Conservation (phyloP, 257 asterid species). For the Coffea eugenioides region DNA sequence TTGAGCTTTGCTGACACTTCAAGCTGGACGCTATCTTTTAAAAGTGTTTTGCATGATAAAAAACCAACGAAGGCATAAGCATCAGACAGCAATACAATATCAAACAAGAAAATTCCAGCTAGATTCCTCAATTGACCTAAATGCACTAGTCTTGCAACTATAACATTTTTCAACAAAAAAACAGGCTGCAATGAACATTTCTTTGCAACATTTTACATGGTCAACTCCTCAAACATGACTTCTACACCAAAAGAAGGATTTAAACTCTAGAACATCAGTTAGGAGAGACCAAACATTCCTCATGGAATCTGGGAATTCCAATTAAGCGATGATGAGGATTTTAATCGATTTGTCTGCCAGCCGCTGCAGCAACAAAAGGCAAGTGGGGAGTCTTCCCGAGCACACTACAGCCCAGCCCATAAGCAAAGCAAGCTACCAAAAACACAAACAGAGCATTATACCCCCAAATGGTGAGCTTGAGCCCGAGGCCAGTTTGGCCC, state of each 20-base stretch:
- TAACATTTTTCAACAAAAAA: no score
- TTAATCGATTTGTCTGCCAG: constrained; percentile 52
- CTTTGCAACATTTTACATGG: no score
- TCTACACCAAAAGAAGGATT: neutral
- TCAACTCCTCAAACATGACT: neutral
- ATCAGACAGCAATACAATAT: no score
- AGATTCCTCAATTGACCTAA: no score
- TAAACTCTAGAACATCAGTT: no score
- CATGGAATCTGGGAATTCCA: no score
- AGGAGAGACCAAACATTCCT: no score
- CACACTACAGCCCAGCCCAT: constrained; percentile 63
- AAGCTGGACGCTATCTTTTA: neutral
- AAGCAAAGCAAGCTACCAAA: constrained; percentile 66
- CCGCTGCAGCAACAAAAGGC: constrained; percentile 88
- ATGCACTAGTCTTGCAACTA: no score
- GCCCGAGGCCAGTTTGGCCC: constrained; percentile 61
- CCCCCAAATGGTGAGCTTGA: constrained; percentile 57
- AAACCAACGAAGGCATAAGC: neutral
- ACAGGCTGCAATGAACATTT: neutral
- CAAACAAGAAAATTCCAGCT: no score
- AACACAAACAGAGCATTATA: constrained; percentile 63
- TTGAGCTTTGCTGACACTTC: neutral
- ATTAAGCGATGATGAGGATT: no score
- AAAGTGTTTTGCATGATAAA: neutral
- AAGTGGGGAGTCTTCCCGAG: constrained; percentile 84